Percentiles rank a stretch among this genome's conserved stretches.
These are phyloP conservation scores for Pythium folliculosum DNA, from an alignment of 352 stramenopile genomes.

Conservation along the genomic window DNA sequence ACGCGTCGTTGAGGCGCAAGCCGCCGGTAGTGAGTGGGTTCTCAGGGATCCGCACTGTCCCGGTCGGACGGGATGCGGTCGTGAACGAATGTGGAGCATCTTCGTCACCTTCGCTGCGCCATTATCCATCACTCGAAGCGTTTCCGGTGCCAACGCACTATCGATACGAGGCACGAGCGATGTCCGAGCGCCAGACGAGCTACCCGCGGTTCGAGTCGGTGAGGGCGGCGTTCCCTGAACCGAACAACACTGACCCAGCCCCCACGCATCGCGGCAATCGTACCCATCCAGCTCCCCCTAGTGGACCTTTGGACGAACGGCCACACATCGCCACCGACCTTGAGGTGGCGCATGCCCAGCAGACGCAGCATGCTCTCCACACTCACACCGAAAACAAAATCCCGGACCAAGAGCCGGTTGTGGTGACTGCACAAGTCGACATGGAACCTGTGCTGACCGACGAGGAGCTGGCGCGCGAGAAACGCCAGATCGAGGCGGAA, in stretches of 20 bases:
- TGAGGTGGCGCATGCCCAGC: no score
- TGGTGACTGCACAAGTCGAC: neutral
- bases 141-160: neutral
- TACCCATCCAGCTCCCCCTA: no score
- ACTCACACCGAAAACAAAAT: neutral
- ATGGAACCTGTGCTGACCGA: conserved; percentile 14
- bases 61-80: neutral
- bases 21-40: neutral
- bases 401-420: neutral
- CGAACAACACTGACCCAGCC: neutral
- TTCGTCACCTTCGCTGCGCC: conserved; percentile 2
- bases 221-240: neutral
- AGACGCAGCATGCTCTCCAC: no score
- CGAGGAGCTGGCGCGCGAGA: conserved; percentile 39
- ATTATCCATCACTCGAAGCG: conserved; percentile 21
- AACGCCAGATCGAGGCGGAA: conserved; percentile 41
- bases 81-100: neutral
- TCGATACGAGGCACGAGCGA: neutral
- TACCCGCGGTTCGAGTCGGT: neutral
- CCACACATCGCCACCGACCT: no score
- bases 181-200: neutral
- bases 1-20: neutral
- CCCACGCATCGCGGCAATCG: neutral
- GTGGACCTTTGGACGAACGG: no score
- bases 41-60: neutral